phyloP scores from a whole-genome alignment of 2,329 filamentous ascomycete genomes.

The Colletotrichum eremochloae region DNA sequence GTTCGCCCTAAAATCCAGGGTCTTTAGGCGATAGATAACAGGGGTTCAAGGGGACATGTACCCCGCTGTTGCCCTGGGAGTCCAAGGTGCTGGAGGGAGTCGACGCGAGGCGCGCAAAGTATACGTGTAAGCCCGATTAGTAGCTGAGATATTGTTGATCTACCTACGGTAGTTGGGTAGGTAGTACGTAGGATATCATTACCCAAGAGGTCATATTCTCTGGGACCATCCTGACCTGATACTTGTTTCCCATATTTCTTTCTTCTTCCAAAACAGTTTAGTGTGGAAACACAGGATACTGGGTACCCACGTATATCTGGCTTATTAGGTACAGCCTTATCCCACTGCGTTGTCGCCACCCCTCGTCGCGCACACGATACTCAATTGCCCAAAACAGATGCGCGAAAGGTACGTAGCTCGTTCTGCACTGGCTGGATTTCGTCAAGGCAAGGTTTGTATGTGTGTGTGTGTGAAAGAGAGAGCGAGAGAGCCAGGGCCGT shows the following conservation, averaged over 20 bases:
- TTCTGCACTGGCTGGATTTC: background rate
- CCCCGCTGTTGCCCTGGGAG: slow-evolving; percentile 21
- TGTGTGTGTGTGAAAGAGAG: no score
- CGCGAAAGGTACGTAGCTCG: background rate
- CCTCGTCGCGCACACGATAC: background rate
- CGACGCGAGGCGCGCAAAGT: slow-evolving; percentile 10
- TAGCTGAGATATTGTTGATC: background rate
- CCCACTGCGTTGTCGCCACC: background rate
- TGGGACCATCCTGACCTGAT: slow-evolving; percentile 19
- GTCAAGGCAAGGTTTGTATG: background rate
- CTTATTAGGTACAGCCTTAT: background rate
- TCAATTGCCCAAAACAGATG: background rate
- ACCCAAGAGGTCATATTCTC: slow-evolving; percentile 25
- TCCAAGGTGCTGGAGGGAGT: background rate
- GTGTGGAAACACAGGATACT: no score
- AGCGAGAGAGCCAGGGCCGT: slow-evolving; percentile 26
- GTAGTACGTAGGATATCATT: slow-evolving; percentile 12
- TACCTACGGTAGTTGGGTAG: background rate
- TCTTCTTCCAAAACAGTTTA: background rate
- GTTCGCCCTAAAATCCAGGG: slow-evolving; percentile 32
- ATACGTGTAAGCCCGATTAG: background rate
- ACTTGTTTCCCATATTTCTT: slow-evolving; percentile 3
- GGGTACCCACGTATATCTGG: background rate
- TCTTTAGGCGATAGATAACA: slow-evolving; percentile 18
- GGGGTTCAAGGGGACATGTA: background rate